Evolutionary conservation across 2,329 filamentous ascomycete species (phyloP).

Genomic region (Dothideomycetes sp.): DNA sequence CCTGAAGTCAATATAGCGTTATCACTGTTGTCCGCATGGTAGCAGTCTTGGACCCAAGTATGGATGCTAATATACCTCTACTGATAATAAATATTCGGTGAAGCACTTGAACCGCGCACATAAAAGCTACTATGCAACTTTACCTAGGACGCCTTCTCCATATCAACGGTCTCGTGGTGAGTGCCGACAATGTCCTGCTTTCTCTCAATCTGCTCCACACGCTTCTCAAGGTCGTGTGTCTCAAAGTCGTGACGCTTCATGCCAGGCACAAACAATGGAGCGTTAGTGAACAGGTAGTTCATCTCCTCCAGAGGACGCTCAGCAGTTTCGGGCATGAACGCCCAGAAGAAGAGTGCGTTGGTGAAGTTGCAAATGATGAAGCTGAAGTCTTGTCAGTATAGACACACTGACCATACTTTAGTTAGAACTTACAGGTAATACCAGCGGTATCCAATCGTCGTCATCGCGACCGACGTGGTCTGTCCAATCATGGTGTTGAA

Average conservation of each 20-base stretch:
- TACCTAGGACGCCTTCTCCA: not conserved
- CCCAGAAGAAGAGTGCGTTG: conserved; percentile 58
- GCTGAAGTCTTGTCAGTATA: conserved; percentile 29
- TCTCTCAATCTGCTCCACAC: conserved; percentile 43
- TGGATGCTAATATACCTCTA: too few species aligned
- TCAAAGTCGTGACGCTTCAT: conserved; percentile 43
- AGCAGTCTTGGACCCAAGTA: too few species aligned
- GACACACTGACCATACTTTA: too few species aligned
- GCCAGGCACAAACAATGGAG: conserved; percentile 51
- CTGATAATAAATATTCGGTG: too few species aligned
- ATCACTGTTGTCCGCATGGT: too few species aligned
- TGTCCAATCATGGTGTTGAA: conserved; percentile 70
- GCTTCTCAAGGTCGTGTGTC: conserved; percentile 47
- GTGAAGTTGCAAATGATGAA: conserved; percentile 62
- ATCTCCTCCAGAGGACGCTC: conserved; percentile 52
- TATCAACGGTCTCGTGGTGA: conserved; percentile 5
- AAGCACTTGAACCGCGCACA: too few species aligned
- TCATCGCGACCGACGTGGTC: conserved; percentile 52
- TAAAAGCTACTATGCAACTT: not conserved
- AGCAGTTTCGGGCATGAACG: conserved; percentile 54
- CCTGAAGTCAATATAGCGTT: too few species aligned
- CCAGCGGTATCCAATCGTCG: conserved; percentile 41
- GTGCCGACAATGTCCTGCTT: conserved; percentile 8
- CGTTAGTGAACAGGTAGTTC: conserved; percentile 45
- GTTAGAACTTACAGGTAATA: conserved; percentile 42